These are phyloP conservation scores for Vitis hybrid DNA, from an alignment of 177 flowering plant species.

Conservation along the genomic window DNA sequence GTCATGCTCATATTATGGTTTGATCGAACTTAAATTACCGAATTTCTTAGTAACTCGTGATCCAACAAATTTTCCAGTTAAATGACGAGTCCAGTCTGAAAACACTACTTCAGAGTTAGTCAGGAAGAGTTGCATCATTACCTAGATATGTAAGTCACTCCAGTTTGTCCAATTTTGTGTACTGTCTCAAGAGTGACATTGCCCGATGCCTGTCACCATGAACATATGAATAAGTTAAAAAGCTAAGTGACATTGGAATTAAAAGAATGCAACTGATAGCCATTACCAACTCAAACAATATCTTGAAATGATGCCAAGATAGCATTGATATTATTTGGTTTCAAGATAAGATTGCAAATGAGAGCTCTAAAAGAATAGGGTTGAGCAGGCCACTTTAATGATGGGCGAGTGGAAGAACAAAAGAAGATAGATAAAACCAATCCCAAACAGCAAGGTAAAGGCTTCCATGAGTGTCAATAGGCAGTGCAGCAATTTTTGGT, in stretches of 20 bases:
- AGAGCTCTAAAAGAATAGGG: neutral
- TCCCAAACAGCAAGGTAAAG: neutral
- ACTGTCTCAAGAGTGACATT: slow-evolving; percentile 91
- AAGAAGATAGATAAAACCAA: neutral
- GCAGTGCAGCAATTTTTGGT: neutral
- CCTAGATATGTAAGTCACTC: slow-evolving; percentile 96
- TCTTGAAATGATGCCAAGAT: neutral
- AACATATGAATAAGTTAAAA: neutral
- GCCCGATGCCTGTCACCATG: slow-evolving; percentile 79
- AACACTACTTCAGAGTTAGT: neutral
- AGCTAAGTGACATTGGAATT: too few relatives aligned
- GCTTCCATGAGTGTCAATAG: neutral
- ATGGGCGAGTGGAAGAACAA: too few relatives aligned
- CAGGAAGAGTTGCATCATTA: slow-evolving; percentile 17
- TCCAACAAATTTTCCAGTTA: too few relatives aligned
- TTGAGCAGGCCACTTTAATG: neutral
- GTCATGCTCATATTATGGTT: too few relatives aligned
- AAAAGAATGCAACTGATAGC: neutral
- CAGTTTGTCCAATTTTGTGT: slow-evolving; percentile 86
- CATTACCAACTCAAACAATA: neutral
- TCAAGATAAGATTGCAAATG: neutral
- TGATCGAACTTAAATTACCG: too few relatives aligned
- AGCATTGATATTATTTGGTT: neutral
- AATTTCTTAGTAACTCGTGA: too few relatives aligned
- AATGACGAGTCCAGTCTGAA: neutral